Conservation (phyloP, 2,329 filamentous ascomycete genomes). For the Fonsecaea multimorphosa region DNA sequence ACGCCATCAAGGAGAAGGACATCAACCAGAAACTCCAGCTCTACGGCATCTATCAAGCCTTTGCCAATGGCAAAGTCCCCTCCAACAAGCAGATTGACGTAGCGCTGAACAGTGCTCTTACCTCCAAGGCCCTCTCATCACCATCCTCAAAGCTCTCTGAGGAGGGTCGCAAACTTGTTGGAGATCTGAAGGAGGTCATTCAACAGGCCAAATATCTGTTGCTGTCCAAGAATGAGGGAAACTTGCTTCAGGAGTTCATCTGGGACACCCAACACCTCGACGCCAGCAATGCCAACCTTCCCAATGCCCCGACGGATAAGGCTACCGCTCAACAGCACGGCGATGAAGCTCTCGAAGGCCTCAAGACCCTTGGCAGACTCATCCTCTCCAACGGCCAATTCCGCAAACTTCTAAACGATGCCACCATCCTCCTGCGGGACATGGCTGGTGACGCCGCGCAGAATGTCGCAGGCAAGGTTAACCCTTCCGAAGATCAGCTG, state of each 20-base stretch:
- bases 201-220: conserved; percentile 83
- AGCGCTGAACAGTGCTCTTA: conserved; percentile 85
- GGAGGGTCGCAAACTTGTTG: conserved; percentile 80
- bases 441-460: conserved; percentile 88
- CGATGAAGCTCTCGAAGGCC: conserved; percentile 79
- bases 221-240: conserved; percentile 92
- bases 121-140: conserved; percentile 69
- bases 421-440: conserved; percentile 79
- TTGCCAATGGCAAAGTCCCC: conserved; percentile 86
- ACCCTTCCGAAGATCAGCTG: conserved; percentile 78
- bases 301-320: conserved; percentile 74
- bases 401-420: conserved; percentile 86
- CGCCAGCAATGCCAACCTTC: conserved; percentile 64
- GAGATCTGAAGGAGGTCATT: conserved; percentile 79
- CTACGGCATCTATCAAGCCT: conserved; percentile 72
- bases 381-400: conserved; percentile 96
- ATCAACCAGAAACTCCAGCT: conserved; percentile 94
- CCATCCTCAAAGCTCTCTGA: conserved; percentile 78
- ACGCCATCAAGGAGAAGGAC: conserved; percentile 76
- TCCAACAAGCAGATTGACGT: conserved; percentile 97
- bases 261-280: conserved; percentile 83
- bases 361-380: conserved; percentile 85
- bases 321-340: conserved; percentile 81
- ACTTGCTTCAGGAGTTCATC: conserved; percentile 94
- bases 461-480: conserved; percentile 75